Percentiles rank a stretch among this genome's conserved stretches.
Evolutionary conservation across 495 filamentous ascomycete species (phyloP).

Genomic region (Bacidia gigantensis): DNA sequence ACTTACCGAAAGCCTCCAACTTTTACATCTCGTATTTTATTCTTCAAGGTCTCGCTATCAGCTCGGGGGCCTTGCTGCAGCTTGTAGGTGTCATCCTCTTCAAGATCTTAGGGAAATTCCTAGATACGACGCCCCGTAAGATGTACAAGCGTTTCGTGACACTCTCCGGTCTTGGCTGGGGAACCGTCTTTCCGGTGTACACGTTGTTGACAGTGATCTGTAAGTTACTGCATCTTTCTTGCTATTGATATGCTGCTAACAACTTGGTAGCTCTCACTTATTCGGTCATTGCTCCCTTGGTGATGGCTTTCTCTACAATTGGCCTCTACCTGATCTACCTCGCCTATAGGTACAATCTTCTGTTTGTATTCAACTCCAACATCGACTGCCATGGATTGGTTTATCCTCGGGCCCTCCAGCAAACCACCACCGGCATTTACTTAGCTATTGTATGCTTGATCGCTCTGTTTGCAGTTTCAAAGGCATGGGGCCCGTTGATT

Average conservation of each 20-base stretch:
- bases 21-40: slow-evolving; percentile 95
- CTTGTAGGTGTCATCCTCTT: slow-evolving; percentile 66
- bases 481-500: slow-evolving; percentile 57
- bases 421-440: slow-evolving; percentile 81
- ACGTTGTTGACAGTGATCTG: slow-evolving; percentile 73
- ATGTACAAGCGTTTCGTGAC: slow-evolving; percentile 55
- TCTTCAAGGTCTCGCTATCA: slow-evolving; percentile 79
- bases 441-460: slow-evolving; percentile 75
- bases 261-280: slow-evolving; percentile 55
- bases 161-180: slow-evolving; percentile 61
- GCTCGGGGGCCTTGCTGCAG: slow-evolving; percentile 60
- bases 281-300: slow-evolving; percentile 77
- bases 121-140: slow-evolving; percentile 61
- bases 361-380: slow-evolving; percentile 73
- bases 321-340: slow-evolving; percentile 81
- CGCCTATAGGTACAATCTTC: slow-evolving; percentile 87
- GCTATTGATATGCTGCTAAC: not conserved
- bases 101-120: slow-evolving; percentile 59
- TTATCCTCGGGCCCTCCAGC: slow-evolving; percentile 82
- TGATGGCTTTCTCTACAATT: slow-evolving; percentile 74
- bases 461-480: slow-evolving; percentile 68
- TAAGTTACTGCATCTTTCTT: slow-evolving; percentile 18
- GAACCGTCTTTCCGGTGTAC: slow-evolving; percentile 75
- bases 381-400: slow-evolving; percentile 86
- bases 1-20: slow-evolving; percentile 72